phyloP scores from a whole-genome alignment of 495 filamentous ascomycete genomes.

The Corynascus novoguineensis region DNA sequence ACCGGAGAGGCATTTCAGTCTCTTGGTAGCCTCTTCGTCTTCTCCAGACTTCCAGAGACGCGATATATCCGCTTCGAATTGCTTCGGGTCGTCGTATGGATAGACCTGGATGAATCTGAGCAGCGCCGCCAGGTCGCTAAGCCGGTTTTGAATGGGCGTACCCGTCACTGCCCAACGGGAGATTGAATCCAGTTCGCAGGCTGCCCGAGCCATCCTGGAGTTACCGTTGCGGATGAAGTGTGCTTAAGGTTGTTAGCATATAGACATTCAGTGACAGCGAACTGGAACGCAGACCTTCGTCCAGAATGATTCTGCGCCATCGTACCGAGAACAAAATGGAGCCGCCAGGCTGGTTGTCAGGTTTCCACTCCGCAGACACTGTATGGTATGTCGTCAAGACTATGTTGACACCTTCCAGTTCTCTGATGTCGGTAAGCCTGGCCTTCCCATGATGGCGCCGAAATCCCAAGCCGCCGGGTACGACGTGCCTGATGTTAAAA shows the following conservation, averaged over 20 bases:
- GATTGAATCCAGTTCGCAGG: constrained; percentile 30
- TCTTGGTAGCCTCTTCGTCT: constrained; percentile 30
- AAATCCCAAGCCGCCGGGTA: constrained; percentile 21
- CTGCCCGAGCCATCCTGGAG: constrained; percentile 32
- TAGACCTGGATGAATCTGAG: constrained; percentile 37
- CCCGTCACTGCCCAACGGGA: constrained; percentile 43
- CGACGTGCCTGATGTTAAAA: constrained; percentile 25
- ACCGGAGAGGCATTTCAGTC: constrained; percentile 34
- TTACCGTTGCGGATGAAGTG: constrained; percentile 34
- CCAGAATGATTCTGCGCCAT: constrained; percentile 42
- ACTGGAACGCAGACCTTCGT: constrained; percentile 14
- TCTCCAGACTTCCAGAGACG: constrained; percentile 31
- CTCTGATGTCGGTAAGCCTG: constrained; percentile 10
- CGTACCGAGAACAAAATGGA: constrained; percentile 25
- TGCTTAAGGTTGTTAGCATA: background rate
- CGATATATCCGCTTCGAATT: constrained; percentile 33
- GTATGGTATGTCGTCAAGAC: constrained; percentile 42
- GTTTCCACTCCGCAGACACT: constrained; percentile 31
- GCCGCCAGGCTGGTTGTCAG: background rate
- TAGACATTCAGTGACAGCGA: background rate
- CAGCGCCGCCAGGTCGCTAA: constrained; percentile 34
- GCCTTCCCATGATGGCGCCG: constrained; percentile 31
- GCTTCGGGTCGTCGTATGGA: constrained; percentile 35
- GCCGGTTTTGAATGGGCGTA: constrained; percentile 42
- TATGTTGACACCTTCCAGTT: constrained; percentile 18